Conservation (phyloP, 306 rosid species). For the Hylodesmum podocarpum region DNA sequence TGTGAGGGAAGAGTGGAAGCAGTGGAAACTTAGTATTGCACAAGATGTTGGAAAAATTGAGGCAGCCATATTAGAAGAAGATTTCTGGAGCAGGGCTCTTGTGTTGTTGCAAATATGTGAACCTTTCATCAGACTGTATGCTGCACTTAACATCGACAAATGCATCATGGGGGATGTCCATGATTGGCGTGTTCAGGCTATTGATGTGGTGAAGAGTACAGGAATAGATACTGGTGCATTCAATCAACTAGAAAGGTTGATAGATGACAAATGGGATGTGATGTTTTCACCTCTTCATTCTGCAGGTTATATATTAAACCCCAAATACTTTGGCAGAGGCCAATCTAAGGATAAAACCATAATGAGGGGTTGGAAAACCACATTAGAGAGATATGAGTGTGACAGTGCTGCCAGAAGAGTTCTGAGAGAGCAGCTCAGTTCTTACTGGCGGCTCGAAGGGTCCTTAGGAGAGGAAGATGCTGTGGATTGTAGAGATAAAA, state of each 20-base stretch:
- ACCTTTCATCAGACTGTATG: conserved; percentile 47
- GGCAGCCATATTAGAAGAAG: conserved; percentile 47
- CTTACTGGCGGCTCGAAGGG: conserved; percentile 53
- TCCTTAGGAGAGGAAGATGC: conserved; percentile 62
- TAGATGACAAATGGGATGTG: conserved; percentile 54
- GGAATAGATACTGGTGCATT: conserved; percentile 34
- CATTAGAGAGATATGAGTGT: conserved; percentile 49
- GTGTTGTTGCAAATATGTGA: conserved; percentile 42
- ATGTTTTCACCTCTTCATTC: conserved; percentile 64
- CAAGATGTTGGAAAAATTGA: conserved; percentile 42
- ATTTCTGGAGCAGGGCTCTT: conserved; percentile 47
- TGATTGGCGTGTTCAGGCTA: conserved; percentile 55
- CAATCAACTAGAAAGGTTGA: conserved; percentile 51
- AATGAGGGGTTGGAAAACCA: conserved; percentile 63
- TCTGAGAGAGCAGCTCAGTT: conserved; percentile 63
- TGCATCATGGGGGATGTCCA: conserved; percentile 54
- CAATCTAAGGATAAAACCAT: conserved; percentile 54
- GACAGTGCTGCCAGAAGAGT: conserved; percentile 39
- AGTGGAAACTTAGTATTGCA: conserved; percentile 44
- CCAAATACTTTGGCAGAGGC: conserved; percentile 52
- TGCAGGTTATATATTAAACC: conserved; percentile 56
- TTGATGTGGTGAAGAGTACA: conserved; percentile 38
- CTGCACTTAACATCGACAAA: conserved; percentile 35
- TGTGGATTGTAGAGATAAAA: conserved; percentile 57
- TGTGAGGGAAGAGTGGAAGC: conserved; percentile 54